phyloP scores from a whole-genome alignment of 257 asterid genomes.

The Capsicum chinense region DNA sequence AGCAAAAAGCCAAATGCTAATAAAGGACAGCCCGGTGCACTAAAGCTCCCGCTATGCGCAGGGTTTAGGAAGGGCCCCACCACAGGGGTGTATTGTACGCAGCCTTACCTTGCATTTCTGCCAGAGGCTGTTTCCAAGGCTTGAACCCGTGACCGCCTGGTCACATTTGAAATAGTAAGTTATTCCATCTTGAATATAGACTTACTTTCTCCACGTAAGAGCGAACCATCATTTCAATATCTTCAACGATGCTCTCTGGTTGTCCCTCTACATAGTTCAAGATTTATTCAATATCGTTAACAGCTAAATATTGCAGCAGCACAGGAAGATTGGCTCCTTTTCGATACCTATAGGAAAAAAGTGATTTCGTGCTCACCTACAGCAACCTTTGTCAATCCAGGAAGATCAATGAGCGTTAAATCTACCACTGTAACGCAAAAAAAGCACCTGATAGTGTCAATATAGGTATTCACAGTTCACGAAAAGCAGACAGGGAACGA shows the following conservation, averaged over 20 bases:
- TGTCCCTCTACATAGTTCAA: constrained; percentile 82
- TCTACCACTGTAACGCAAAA: constrained; percentile 76
- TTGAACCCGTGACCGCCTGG: too few relatives aligned
- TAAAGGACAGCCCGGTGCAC: too few relatives aligned
- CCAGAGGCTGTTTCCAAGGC: too few relatives aligned
- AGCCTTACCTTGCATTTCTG: too few relatives aligned
- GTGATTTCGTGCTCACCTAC: constrained; percentile 70
- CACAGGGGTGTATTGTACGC: too few relatives aligned
- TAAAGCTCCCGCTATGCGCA: too few relatives aligned
- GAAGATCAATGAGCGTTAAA: constrained; percentile 94
- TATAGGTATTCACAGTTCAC: background rate
- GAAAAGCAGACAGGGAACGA: background rate
- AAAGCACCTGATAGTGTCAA: constrained; percentile 14
- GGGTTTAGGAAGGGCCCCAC: too few relatives aligned
- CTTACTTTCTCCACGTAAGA: constrained; percentile 94
- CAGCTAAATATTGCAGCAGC: background rate
- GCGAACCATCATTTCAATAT: constrained; percentile 96
- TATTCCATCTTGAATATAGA: constrained; percentile 13
- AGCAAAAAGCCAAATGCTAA: too few relatives aligned
- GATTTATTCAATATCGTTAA: constrained; percentile 17
- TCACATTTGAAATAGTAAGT: background rate
- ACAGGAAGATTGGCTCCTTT: constrained; percentile 6
- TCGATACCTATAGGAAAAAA: constrained; percentile 32
- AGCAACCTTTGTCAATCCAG: constrained; percentile 96
- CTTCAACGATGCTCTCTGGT: constrained; percentile 82